Evolutionary conservation across 2,329 filamentous ascomycete species (phyloP).

Genomic region (Phyllosticta citriasiana): DNA sequence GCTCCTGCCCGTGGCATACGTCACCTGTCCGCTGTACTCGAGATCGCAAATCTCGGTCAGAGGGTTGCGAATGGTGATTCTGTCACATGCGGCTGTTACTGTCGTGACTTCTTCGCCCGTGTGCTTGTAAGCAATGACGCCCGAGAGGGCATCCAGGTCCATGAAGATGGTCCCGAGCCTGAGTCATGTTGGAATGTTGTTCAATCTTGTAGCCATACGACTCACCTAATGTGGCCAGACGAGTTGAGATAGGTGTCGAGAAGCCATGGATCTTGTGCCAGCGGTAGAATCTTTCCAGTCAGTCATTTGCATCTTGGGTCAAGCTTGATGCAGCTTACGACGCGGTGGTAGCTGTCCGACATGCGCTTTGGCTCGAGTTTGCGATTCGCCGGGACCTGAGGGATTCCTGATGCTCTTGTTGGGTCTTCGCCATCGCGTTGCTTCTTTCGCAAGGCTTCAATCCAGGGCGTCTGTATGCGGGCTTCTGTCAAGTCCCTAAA

Average conservation of each 20-base stretch:
- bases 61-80: slow-evolving; percentile 59
- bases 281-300: slow-evolving; percentile 47
- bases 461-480: slow-evolving; percentile 57
- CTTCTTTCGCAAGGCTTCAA: slow-evolving; percentile 51
- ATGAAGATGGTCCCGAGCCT: slow-evolving; percentile 64
- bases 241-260: slow-evolving; percentile 70
- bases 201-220: not conserved
- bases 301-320: slow-evolving; percentile 14
- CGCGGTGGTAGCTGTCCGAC: slow-evolving; percentile 59
- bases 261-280: slow-evolving; percentile 66
- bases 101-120: slow-evolving; percentile 55
- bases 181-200: not conserved
- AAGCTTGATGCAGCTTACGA: slow-evolving; percentile 37
- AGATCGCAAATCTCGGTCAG: slow-evolving; percentile 70
- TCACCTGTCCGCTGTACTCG: slow-evolving; percentile 58
- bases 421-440: slow-evolving; percentile 28
- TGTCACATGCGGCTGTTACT: slow-evolving; percentile 54
- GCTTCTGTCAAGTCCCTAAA: slow-evolving; percentile 49
- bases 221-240: slow-evolving; percentile 52
- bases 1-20: slow-evolving; percentile 62
- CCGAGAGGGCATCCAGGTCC: slow-evolving; percentile 69
- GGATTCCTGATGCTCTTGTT: slow-evolving; percentile 21
- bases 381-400: slow-evolving; percentile 35
- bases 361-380: slow-evolving; percentile 57
- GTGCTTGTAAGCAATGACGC: slow-evolving; percentile 67